A percentile compares a stretch with the other conserved stretches of the same genome.
Conservation (phyloP, 495 filamentous ascomycete genomes). For the Annulohypoxylon nitens region DNA sequence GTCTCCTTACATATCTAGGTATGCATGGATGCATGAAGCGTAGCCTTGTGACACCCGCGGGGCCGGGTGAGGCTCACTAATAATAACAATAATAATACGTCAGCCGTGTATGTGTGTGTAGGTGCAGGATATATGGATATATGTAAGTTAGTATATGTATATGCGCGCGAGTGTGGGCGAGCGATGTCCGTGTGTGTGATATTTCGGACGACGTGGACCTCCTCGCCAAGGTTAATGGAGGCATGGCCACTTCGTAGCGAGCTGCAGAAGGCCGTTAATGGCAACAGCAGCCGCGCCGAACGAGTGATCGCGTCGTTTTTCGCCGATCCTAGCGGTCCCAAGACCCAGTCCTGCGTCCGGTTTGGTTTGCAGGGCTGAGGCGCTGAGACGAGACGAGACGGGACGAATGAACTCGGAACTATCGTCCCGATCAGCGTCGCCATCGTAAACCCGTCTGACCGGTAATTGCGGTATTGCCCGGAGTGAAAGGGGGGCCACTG, state of each 20-base stretch:
- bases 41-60: constrained; percentile 45
- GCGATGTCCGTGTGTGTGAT: constrained; percentile 15
- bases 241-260: constrained; percentile 18
- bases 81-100: constrained; percentile 26
- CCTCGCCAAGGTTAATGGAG: not conserved
- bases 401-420: constrained; percentile 42
- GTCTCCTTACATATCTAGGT: constrained; percentile 36
- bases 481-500: constrained; percentile 17
- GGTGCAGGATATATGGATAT: not conserved
- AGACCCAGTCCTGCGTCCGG: constrained; percentile 27
- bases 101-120: constrained; percentile 37
- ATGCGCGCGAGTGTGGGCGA: not conserved
- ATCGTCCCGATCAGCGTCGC: constrained; percentile 44
- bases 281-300: constrained; percentile 35
- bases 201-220: constrained; percentile 2
- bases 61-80: constrained; percentile 44
- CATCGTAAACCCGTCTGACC: constrained; percentile 42
- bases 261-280: constrained; percentile 38
- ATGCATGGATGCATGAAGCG: constrained; percentile 33
- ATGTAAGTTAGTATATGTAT: not conserved
- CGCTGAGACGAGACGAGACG: constrained; percentile 10
- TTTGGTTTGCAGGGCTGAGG: constrained; percentile 45
- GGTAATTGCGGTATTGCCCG: constrained; percentile 19
- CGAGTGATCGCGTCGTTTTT: constrained; percentile 21
- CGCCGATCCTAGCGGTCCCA: constrained; percentile 37